These are phyloP conservation scores for Clarireedia homoeocarpa DNA, from an alignment of 2,329 filamentous ascomycete species.

Conservation along the genomic window DNA sequence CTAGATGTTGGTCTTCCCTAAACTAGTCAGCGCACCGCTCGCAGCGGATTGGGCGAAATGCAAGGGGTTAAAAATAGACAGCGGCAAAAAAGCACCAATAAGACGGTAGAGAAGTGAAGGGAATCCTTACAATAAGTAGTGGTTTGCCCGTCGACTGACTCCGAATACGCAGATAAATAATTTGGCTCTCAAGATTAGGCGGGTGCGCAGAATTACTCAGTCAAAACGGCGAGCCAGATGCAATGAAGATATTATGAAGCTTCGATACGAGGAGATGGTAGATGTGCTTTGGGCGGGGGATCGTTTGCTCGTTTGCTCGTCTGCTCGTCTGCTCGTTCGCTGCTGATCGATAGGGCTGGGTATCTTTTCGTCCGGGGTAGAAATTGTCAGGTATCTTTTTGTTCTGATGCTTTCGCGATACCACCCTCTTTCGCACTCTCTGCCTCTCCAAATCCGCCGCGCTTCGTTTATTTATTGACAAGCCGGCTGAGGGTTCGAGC, in stretches of 20 bases:
- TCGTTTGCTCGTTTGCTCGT: neutral
- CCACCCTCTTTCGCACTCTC: neutral
- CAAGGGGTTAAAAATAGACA: slow-evolving; percentile 10
- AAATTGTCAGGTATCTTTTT: neutral
- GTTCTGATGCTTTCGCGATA: neutral
- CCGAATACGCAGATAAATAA: neutral
- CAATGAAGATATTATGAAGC: neutral
- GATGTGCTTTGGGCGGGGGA: too few species aligned
- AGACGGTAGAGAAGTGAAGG: neutral
- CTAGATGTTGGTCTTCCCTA: slow-evolving; percentile 1
- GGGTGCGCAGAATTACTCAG: neutral
- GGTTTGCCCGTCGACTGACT: neutral
- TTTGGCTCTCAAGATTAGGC: neutral
- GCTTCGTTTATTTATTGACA: neutral
- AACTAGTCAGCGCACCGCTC: slow-evolving; percentile 11
- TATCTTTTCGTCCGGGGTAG: neutral
- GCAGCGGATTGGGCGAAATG: slow-evolving; percentile 9
- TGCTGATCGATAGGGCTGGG: neutral
- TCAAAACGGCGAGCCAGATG: neutral
- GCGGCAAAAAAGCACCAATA: slow-evolving; percentile 4
- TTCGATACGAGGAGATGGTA: too few species aligned
- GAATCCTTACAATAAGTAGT: slow-evolving; percentile 2
- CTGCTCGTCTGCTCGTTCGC: neutral
- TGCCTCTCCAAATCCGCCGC: neutral
- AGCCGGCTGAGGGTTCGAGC: too few species aligned